Evolutionary conservation across 495 filamentous ascomycete genomes (phyloP).

Genomic region (Lasiosphaeris hirsuta): DNA sequence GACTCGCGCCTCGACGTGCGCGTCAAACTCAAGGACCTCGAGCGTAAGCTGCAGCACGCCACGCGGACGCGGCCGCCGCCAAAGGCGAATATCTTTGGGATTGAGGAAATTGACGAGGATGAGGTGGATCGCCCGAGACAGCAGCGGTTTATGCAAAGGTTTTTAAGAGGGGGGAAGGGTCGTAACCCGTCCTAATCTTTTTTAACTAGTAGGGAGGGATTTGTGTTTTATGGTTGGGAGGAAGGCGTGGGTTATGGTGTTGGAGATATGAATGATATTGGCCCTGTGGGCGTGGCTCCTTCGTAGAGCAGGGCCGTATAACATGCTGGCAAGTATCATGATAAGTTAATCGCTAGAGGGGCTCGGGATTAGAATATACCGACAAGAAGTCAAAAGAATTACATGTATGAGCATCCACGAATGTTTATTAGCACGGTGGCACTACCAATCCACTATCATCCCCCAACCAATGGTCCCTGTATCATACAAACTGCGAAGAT

Average conservation of each 20-base stretch:
- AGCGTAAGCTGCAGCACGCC: constrained; percentile 65
- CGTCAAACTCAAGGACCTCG: constrained; percentile 63
- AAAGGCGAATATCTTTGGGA: constrained; percentile 55
- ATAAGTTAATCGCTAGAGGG: background rate
- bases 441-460: background rate
- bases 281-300: background rate
- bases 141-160: constrained; percentile 44
- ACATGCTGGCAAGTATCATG: no score
- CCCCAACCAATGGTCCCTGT: constrained; percentile 8
- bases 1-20: constrained; percentile 72
- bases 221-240: background rate
- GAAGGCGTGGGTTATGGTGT: background rate
- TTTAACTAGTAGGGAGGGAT: background rate
- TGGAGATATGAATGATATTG: background rate
- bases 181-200: background rate
- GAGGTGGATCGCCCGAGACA: constrained; percentile 32
- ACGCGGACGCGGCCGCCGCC: constrained; percentile 64
- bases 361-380: background rate
- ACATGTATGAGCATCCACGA: constrained; percentile 6
- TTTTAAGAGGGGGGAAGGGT: constrained; percentile 32
- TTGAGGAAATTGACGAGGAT: constrained; percentile 25
- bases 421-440: constrained; percentile 17
- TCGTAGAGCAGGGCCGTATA: background rate
- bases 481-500: constrained; percentile 29
- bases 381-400: background rate